A percentile compares a stretch with the other conserved stretches of the same genome.
Evolutionary conservation across 208 protist genomes (phyloP).

Genomic region (Wallacemonas collosoma): DNA sequence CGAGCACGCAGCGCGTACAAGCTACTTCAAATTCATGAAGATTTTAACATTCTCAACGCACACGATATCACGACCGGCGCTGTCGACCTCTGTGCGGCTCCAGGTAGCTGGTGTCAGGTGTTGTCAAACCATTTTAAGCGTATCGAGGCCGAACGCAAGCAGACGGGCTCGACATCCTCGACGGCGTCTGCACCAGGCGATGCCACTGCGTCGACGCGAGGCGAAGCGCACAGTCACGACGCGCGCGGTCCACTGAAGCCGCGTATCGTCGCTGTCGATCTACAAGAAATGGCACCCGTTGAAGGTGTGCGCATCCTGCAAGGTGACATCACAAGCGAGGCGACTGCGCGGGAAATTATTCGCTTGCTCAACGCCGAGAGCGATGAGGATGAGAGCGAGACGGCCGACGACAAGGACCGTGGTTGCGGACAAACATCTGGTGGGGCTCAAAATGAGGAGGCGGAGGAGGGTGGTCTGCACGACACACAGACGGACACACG

Average conservation of each 20-base stretch:
- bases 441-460: slow-evolving; percentile 11
- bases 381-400: background rate
- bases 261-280: slow-evolving; percentile 96
- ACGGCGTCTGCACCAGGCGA: background rate
- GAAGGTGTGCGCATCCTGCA: slow-evolving; percentile 92
- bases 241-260: slow-evolving; percentile 11
- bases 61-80: slow-evolving; percentile 86
- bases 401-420: background rate
- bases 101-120: slow-evolving; percentile 96
- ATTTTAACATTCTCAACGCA: slow-evolving; percentile 95
- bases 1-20: slow-evolving; percentile 99
- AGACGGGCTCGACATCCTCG: background rate
- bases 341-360: slow-evolving; percentile 90
- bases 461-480: background rate
- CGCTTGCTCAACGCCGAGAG: slow-evolving; percentile 83
- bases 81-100: slow-evolving; percentile 99
- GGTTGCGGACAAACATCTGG: background rate
- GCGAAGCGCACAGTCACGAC: background rate
- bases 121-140: slow-evolving; percentile 57
- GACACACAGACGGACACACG: slow-evolving; percentile 16
- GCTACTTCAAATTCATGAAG: slow-evolving; percentile 98
- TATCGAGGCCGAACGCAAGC: slow-evolving; percentile 10
- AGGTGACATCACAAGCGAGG: slow-evolving; percentile 90
- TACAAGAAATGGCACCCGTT: slow-evolving; percentile 99
- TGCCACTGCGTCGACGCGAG: background rate